Evolutionary conservation across 805 yeast genomes (phyloP).

Genomic region (Cyberlindnera misumaiensis): DNA sequence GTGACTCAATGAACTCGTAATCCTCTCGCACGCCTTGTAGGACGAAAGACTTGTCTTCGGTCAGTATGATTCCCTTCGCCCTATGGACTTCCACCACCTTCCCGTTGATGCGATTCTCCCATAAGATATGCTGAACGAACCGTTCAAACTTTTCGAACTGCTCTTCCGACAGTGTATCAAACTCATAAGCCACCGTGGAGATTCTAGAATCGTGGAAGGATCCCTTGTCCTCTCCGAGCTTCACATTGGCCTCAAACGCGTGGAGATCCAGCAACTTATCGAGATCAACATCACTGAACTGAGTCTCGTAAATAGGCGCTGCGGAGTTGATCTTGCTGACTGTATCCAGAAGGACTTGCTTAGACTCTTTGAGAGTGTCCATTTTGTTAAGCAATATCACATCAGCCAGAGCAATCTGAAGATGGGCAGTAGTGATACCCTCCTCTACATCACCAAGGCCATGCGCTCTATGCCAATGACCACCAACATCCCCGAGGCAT

Average conservation of each 20-base stretch:
- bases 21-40: slow-evolving; percentile 93
- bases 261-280: slow-evolving; percentile 65
- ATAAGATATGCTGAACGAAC: slow-evolving; percentile 64
- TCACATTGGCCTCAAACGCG: slow-evolving; percentile 53
- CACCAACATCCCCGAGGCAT: slow-evolving; percentile 66
- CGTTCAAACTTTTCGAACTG: slow-evolving; percentile 44
- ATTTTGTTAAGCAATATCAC: slow-evolving; percentile 71
- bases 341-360: slow-evolving; percentile 29
- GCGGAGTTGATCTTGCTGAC: slow-evolving; percentile 54
- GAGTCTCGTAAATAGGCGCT: slow-evolving; percentile 62
- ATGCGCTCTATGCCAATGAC: slow-evolving; percentile 56
- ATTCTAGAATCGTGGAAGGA: slow-evolving; percentile 45
- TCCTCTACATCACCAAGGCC: slow-evolving; percentile 37
- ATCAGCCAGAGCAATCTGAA: slow-evolving; percentile 90
- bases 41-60: slow-evolving; percentile 22
- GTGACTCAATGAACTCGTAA: slow-evolving; percentile 60
- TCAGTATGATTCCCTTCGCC: slow-evolving; percentile 65
- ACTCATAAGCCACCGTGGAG: slow-evolving; percentile 45
- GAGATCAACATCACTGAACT: slow-evolving; percentile 70
- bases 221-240: slow-evolving; percentile 19
- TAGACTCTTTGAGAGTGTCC: slow-evolving; percentile 40
- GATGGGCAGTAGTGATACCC: slow-evolving; percentile 70
- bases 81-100: slow-evolving; percentile 65
- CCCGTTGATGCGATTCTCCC: slow-evolving; percentile 55
- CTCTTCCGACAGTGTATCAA: slow-evolving; percentile 28